Conservation (phyloP, 1,284 basidiomycete species). For the Malassezia furfur region DNA sequence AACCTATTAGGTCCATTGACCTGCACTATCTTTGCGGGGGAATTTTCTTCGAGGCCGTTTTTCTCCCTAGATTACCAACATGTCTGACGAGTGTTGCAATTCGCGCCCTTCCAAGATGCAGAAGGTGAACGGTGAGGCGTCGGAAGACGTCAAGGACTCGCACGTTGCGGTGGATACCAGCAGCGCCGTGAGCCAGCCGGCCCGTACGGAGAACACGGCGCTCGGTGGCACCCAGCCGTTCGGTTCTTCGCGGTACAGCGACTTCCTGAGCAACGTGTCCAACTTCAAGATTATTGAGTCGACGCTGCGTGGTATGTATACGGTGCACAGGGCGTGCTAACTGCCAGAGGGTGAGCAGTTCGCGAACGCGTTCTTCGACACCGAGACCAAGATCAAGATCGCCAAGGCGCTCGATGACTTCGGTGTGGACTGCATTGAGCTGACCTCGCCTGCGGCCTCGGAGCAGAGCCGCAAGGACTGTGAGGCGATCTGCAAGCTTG, state of each 20-base stretch:
- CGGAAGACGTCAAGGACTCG: constrained; percentile 24
- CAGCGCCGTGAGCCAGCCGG: constrained; percentile 8
- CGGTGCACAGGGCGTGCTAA: neutral
- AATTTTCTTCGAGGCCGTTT: neutral
- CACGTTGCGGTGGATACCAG: constrained; percentile 36
- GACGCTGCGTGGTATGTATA: constrained; percentile 59
- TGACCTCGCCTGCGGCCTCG: constrained; percentile 94
- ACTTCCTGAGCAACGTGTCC: constrained; percentile 46
- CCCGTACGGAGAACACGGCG: constrained; percentile 11
- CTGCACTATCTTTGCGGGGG: constrained; percentile 3
- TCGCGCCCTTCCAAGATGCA: constrained; percentile 22
- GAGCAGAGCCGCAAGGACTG: constrained; percentile 91
- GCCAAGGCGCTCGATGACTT: constrained; percentile 60
- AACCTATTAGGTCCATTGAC: neutral
- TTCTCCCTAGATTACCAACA: constrained; percentile 8
- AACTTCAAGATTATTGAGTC: constrained; percentile 76
- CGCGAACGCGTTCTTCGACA: constrained; percentile 98
- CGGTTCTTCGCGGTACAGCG: constrained; percentile 28
- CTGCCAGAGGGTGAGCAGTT: constrained; percentile 81
- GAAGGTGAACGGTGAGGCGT: constrained; percentile 31
- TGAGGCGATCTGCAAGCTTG: constrained; percentile 98
- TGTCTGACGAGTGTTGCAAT: constrained; percentile 30
- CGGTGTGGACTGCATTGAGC: constrained; percentile 98
- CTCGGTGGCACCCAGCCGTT: constrained; percentile 33
- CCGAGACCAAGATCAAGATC: constrained; percentile 99